Evolutionary conservation across 2,329 filamentous ascomycete genomes (phyloP).

Genomic region (Cladosporium halotolerans): DNA sequence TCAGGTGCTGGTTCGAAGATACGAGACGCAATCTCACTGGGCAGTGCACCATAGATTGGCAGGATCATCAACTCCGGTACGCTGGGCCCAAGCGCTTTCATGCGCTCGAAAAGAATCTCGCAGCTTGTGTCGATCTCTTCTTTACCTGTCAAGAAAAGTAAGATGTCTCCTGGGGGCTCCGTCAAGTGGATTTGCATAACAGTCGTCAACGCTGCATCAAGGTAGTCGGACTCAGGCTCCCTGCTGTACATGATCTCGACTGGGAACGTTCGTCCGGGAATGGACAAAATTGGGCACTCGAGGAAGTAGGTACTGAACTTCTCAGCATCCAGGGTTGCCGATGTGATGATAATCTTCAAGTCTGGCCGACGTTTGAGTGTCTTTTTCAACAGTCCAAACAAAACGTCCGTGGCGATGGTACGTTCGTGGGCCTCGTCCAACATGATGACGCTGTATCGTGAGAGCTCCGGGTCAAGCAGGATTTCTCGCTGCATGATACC

Average conservation of each 20-base stretch:
- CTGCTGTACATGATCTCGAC: slow-evolving; percentile 94
- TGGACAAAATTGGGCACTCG: slow-evolving; percentile 91
- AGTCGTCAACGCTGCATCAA: slow-evolving; percentile 88
- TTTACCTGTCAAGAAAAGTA: slow-evolving; percentile 95
- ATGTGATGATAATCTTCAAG: slow-evolving; percentile 92
- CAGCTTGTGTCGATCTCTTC: slow-evolving; percentile 96
- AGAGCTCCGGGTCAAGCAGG: slow-evolving; percentile 81
- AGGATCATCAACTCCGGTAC: slow-evolving; percentile 90
- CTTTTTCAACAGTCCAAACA: slow-evolving; percentile 93
- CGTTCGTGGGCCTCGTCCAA: slow-evolving; percentile 96
- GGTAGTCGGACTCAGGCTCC: slow-evolving; percentile 91
- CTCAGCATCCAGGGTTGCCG: slow-evolving; percentile 90
- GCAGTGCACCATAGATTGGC: slow-evolving; percentile 91
- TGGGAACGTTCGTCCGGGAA: slow-evolving; percentile 89
- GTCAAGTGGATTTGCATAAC: slow-evolving; percentile 98
- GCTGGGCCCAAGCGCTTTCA: slow-evolving; percentile 86
- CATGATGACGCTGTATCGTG: slow-evolving; percentile 93
- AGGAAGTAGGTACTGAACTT: slow-evolving; percentile 98
- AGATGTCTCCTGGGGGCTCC: slow-evolving; percentile 84
- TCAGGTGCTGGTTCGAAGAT: slow-evolving; percentile 92
- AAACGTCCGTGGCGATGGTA: slow-evolving; percentile 89
- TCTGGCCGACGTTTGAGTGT: slow-evolving; percentile 79
- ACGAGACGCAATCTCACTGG: slow-evolving; percentile 84
- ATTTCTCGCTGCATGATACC: slow-evolving; percentile 97
- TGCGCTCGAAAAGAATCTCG: slow-evolving; percentile 87